Conservation (phyloP, 257 asterid genomes). For the Mitragyna speciosa region DNA sequence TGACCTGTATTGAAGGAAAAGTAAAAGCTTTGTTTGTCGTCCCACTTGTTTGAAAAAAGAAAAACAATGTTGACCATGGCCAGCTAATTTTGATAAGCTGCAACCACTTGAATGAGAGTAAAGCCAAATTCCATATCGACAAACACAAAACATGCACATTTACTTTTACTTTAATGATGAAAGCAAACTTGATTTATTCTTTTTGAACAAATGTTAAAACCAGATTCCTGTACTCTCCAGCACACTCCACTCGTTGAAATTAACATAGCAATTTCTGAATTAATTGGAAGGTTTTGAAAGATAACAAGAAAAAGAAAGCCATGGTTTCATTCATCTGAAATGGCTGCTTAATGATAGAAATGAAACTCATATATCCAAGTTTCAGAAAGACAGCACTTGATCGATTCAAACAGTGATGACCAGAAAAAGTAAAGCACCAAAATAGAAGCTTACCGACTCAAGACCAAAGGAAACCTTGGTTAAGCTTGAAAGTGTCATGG, state of each 20-base stretch:
- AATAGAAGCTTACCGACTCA: conserved; percentile 66
- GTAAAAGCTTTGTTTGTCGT: background rate
- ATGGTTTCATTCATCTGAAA: background rate
- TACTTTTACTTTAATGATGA: background rate
- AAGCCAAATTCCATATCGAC: background rate
- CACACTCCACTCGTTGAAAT: background rate
- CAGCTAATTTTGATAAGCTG: background rate
- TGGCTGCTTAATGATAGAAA: background rate
- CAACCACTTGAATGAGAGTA: background rate
- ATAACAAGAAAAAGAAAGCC: background rate
- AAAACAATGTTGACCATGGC: background rate
- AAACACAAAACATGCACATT: background rate
- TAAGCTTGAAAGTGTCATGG: conserved; percentile 89
- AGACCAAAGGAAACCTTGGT: conserved; percentile 91
- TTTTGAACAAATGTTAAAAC: background rate
- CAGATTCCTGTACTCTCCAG: background rate
- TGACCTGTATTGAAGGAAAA: conserved; percentile 46
- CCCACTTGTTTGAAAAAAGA: background rate
- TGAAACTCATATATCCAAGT: background rate
- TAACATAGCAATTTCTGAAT: background rate
- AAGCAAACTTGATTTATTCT: background rate
- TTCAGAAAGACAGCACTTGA: background rate
- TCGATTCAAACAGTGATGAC: background rate
- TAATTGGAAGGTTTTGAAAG: background rate
- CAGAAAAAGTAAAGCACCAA: background rate